Evolutionary conservation across 768 basidiomycete genomes (phyloP).

Genomic region (Hydnomerulius pinastri): DNA sequence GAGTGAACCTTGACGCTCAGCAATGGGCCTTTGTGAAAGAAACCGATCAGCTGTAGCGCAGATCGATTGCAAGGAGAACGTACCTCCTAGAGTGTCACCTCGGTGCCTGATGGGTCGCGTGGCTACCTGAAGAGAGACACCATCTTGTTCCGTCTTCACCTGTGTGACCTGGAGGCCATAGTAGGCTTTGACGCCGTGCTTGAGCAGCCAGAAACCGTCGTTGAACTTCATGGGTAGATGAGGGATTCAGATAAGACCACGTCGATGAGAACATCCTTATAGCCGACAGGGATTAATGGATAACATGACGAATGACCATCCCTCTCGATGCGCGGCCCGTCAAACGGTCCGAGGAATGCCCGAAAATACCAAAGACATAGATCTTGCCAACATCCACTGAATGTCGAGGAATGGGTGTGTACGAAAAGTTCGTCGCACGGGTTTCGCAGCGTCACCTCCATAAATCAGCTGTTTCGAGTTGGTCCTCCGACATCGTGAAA

Average conservation of each 20-base stretch:
- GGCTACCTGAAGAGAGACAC: slow-evolving; percentile 60
- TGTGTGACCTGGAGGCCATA: slow-evolving; percentile 66
- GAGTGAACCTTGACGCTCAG: slow-evolving; percentile 49
- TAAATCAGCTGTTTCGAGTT: too few species aligned
- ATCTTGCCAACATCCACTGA: too few species aligned
- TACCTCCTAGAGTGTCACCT: slow-evolving; percentile 63
- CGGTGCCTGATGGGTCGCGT: slow-evolving; percentile 62
- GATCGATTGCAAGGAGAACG: slow-evolving; percentile 8
- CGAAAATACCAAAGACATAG: too few species aligned
- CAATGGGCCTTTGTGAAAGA: slow-evolving; percentile 10
- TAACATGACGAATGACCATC: too few species aligned
- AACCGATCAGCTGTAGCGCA: background rate
- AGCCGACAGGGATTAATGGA: background rate
- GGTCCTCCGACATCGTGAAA: too few species aligned
- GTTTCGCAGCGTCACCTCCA: too few species aligned
- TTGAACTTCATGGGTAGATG: slow-evolving; percentile 59
- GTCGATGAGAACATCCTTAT: background rate
- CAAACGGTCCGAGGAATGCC: too few species aligned
- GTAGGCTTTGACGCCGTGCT: slow-evolving; percentile 59
- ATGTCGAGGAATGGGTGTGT: too few species aligned
- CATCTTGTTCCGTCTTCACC: slow-evolving; percentile 42
- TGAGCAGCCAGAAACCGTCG: slow-evolving; percentile 73
- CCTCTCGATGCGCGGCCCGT: too few species aligned
- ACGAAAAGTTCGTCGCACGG: too few species aligned
- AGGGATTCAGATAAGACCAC: background rate